Percentiles rank a stretch among this genome's conserved stretches.
These are phyloP conservation scores for Hericium alpestre DNA, from an alignment of 768 basidiomycete genomes.

Conservation along the genomic window DNA sequence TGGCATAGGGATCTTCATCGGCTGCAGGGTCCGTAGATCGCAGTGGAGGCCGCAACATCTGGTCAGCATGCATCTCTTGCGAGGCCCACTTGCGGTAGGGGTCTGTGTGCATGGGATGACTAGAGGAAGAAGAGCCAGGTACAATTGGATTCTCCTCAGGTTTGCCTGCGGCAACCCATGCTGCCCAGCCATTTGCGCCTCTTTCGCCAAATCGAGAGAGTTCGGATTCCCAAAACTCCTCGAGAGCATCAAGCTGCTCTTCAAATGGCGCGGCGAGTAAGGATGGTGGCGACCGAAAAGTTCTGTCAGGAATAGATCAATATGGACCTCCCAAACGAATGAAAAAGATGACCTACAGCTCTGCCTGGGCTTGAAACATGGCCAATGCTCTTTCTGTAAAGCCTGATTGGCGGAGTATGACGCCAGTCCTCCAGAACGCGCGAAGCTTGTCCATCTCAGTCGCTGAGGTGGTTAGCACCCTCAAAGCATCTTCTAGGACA, in stretches of 20 bases:
- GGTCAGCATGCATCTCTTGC: slow-evolving; percentile 44
- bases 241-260: slow-evolving; percentile 45
- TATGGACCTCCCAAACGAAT: not conserved
- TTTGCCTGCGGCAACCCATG: slow-evolving; percentile 42
- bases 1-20: slow-evolving; percentile 59
- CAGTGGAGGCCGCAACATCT: slow-evolving; percentile 32
- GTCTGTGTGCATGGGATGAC: slow-evolving; percentile 31
- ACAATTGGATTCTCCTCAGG: slow-evolving; percentile 18
- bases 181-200: slow-evolving; percentile 56
- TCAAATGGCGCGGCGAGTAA: slow-evolving; percentile 34
- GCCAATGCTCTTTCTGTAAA: slow-evolving; percentile 66
- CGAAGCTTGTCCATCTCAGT: slow-evolving; percentile 44
- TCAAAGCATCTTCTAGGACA: slow-evolving; percentile 39
- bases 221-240: slow-evolving; percentile 82
- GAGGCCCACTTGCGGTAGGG: slow-evolving; percentile 59
- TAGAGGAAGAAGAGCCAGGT: slow-evolving; percentile 6
- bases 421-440: slow-evolving; percentile 61
- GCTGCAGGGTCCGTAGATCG: slow-evolving; percentile 41
- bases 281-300: slow-evolving; percentile 44
- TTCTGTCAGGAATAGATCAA: slow-evolving; percentile 26
- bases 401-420: slow-evolving; percentile 57
- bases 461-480: slow-evolving; percentile 34
- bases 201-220: slow-evolving; percentile 63
- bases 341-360: slow-evolving; percentile 44
- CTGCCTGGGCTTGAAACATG: slow-evolving; percentile 75